phyloP scores from a whole-genome alignment of 2,329 filamentous ascomycete species.

The Penicillium sp. region DNA sequence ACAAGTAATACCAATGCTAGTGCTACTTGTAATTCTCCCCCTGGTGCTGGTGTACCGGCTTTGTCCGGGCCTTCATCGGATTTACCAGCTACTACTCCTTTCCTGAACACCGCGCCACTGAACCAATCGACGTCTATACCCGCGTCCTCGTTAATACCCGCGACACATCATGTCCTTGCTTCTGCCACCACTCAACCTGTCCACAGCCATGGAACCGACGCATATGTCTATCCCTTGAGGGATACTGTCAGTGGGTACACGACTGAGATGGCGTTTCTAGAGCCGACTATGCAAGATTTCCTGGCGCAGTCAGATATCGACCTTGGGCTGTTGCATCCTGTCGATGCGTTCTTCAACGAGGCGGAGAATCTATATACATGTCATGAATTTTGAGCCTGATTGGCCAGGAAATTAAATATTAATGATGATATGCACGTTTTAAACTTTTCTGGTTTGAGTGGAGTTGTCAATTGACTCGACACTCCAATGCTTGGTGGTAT shows the following conservation, averaged over 20 bases:
- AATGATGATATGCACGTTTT: neutral
- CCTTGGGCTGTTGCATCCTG: slow-evolving; percentile 32
- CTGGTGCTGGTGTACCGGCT: neutral
- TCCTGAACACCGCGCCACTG: neutral
- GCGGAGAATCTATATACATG: slow-evolving; percentile 31
- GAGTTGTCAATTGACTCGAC: neutral
- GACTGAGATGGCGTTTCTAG: slow-evolving; percentile 37
- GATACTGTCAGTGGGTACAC: slow-evolving; percentile 33
- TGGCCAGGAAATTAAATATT: neutral
- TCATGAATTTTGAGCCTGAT: slow-evolving; percentile 18
- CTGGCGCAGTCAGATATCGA: slow-evolving; percentile 38
- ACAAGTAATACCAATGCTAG: neutral
- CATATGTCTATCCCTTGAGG: slow-evolving; percentile 10
- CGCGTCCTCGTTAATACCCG: neutral
- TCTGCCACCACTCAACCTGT: neutral
- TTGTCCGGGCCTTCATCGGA: neutral
- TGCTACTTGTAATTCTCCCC: neutral
- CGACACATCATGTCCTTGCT: slow-evolving; percentile 7
- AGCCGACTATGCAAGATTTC: slow-evolving; percentile 40
- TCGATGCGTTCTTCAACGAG: slow-evolving; percentile 35
- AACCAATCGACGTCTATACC: slow-evolving; percentile 5
- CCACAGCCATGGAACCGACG: neutral
- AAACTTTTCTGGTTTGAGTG: neutral
- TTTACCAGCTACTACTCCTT: neutral
- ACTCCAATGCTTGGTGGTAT: neutral